Evolutionary conservation across 2,329 filamentous ascomycete species (phyloP).

Genomic region (Fusarium anguioides): DNA sequence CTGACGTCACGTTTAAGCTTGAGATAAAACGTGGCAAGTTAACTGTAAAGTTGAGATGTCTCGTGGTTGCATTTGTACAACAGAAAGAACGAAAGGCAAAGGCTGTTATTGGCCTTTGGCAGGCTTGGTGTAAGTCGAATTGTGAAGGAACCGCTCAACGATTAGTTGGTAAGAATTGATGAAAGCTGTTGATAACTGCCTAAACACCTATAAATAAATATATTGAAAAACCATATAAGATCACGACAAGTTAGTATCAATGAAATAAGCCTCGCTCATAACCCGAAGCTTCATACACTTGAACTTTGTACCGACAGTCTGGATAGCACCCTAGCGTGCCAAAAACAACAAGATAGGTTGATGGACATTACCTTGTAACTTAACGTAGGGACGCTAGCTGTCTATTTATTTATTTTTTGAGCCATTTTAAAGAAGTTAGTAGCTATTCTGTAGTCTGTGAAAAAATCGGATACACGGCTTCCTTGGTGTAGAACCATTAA

Average conservation of each 20-base stretch:
- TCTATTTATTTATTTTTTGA: too few relatives aligned
- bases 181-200: not conserved
- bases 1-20: slow-evolving; percentile 16
- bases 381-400: too few relatives aligned
- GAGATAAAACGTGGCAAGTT: not conserved
- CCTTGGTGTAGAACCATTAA: too few relatives aligned
- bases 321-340: not conserved
- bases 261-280: accelerated
- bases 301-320: slow-evolving; percentile 11
- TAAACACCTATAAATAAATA: too few relatives aligned
- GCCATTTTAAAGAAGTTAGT: too few relatives aligned
- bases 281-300: not conserved
- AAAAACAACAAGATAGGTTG: not conserved
- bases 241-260: too few relatives aligned
- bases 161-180: not conserved
- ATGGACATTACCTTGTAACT: too few relatives aligned
- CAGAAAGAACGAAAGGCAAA: not conserved
- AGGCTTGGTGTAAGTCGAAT: slow-evolving; percentile 3
- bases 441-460: too few relatives aligned
- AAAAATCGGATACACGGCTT: too few relatives aligned
- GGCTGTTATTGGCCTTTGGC: not conserved
- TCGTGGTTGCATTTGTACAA: slow-evolving; percentile 19
- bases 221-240: too few relatives aligned
- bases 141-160: not conserved
- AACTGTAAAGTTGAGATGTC: not conserved